Evolutionary conservation across 2,329 filamentous ascomycete species (phyloP), one percentile per base, ranked within the genome.

Genomic region (Stenocarpella maydis): DNA sequence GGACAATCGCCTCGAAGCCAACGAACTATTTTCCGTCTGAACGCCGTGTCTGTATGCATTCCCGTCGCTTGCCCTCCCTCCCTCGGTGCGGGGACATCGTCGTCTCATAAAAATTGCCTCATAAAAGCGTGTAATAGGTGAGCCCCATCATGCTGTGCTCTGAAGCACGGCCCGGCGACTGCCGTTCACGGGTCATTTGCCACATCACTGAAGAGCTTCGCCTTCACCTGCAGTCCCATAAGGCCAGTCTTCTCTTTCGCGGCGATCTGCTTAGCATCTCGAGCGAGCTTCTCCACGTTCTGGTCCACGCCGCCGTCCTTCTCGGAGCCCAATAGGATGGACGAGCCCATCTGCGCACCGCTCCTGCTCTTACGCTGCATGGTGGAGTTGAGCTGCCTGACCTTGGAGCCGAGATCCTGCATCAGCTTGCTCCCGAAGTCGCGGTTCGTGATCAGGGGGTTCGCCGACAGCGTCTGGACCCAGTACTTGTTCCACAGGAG

Each of bases 401-500:
- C 91, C 82, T 97, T 98, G 73, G 90, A 88, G 49, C 92, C 92
- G 52, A 98, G 85, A 79, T 99, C 96, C 60, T 91, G 84, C 81
- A 99, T 96, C 80, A 98, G 95, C 80, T 95, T 96, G 76, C 92
- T 97, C 65, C 91, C 92, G 78, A 95, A 99, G 75, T 98, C 95
- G 72, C 95, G 92, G 77, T 97, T 98, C 68, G 93, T 94, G 75
- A 97, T 91, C 5, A 98, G 87, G 26, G 95, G 95, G 74, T 90
- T 96, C 75, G 97, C 93, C 39, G 94, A 97, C 24, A 99, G 87
- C 7, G 96, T 99, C 77, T 97, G 93, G 41, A 98, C 95, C 96
- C 94, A 97, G 85, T 99, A 99, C 81, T 98, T 98, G 84, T 98
- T 97, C 96, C 96, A 98, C 37, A 99, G 85, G 64, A 94, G 87